These are phyloP conservation scores for Pseudoneurospora amorphoporcata DNA, from an alignment of 495 filamentous ascomycete genomes.

Conservation along the genomic window DNA sequence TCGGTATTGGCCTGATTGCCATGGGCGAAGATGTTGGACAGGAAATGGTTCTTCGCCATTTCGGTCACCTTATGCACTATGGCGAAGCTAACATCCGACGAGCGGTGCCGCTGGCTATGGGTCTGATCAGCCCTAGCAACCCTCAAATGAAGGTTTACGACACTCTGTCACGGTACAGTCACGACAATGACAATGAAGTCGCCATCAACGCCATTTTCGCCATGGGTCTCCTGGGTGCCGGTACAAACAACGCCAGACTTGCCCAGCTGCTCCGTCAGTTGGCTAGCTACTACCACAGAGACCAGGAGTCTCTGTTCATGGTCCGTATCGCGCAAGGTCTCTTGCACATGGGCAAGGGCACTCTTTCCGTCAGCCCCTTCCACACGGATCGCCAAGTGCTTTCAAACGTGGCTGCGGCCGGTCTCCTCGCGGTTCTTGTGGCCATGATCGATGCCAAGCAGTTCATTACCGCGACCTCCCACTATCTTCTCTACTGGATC, in stretches of 20 bases:
- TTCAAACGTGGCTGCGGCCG: slow-evolving; percentile 80
- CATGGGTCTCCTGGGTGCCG: slow-evolving; percentile 94
- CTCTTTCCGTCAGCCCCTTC: slow-evolving; percentile 89
- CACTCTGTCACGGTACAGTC: slow-evolving; percentile 92
- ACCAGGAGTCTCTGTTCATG: slow-evolving; percentile 95
- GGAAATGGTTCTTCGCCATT: slow-evolving; percentile 96
- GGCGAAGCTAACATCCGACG: slow-evolving; percentile 94
- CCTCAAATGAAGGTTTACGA: slow-evolving; percentile 99
- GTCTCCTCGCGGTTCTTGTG: slow-evolving; percentile 80
- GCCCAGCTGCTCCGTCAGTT: slow-evolving; percentile 91
- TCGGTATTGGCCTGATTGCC: slow-evolving; percentile 86
- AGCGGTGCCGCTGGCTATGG: slow-evolving; percentile 96
- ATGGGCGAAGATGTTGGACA: slow-evolving; percentile 99
- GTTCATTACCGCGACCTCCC: slow-evolving; percentile 79
- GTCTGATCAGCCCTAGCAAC: slow-evolving; percentile 90
- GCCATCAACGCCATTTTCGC: slow-evolving; percentile 98
- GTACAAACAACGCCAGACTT: slow-evolving; percentile 95
- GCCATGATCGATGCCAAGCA: slow-evolving; percentile 90
- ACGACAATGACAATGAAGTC: slow-evolving; percentile 98
- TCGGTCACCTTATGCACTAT: slow-evolving; percentile 99
- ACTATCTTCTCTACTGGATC: slow-evolving; percentile 96
- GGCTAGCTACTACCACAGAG: slow-evolving; percentile 94
- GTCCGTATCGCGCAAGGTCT: slow-evolving; percentile 97
- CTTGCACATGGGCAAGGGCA: slow-evolving; percentile 98
- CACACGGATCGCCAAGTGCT: slow-evolving; percentile 95